Conservation (phyloP, 2,329 filamentous ascomycete species). For the Cercospora zeina region DNA sequence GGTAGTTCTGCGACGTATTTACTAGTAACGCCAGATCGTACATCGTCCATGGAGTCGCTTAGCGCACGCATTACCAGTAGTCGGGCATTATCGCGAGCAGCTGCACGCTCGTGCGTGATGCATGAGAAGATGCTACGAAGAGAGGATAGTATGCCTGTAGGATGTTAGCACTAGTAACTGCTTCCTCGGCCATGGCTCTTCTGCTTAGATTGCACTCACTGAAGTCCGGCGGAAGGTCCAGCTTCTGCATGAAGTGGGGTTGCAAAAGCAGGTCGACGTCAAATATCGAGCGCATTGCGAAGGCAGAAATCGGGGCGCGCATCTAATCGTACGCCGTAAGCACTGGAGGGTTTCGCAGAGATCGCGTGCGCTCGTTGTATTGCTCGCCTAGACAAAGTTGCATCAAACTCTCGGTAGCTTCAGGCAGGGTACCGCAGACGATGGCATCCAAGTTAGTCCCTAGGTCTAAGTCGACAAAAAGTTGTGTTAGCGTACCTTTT, state of each 20-base stretch:
- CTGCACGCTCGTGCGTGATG: not conserved
- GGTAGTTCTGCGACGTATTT: not conserved
- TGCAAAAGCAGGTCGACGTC: not conserved
- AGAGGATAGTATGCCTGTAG: not conserved
- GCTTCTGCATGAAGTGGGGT: not conserved
- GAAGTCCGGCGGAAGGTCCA: not conserved
- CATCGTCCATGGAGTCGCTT: not conserved
- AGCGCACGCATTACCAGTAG: not conserved
- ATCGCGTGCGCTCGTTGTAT: not conserved
- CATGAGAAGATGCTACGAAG: not conserved
- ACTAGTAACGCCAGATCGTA: not conserved
- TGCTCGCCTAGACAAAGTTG: not conserved
- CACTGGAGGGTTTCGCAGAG: not conserved
- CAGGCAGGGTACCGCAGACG: not conserved
- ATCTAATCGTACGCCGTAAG: not conserved
- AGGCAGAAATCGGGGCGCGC: not conserved
- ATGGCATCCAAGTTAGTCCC: not conserved
- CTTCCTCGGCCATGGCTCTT: not conserved
- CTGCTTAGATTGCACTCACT: not conserved
- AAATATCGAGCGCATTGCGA: not conserved
- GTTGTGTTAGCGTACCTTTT: not conserved
- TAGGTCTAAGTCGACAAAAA: not conserved
- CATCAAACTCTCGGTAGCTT: not conserved
- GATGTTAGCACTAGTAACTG: not conserved
- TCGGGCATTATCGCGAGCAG: not conserved